Evolutionary conservation across 1,284 basidiomycete species (phyloP), one percentile per base, ranked within the genome.

Genomic region (Tylopilus sp.): DNA sequence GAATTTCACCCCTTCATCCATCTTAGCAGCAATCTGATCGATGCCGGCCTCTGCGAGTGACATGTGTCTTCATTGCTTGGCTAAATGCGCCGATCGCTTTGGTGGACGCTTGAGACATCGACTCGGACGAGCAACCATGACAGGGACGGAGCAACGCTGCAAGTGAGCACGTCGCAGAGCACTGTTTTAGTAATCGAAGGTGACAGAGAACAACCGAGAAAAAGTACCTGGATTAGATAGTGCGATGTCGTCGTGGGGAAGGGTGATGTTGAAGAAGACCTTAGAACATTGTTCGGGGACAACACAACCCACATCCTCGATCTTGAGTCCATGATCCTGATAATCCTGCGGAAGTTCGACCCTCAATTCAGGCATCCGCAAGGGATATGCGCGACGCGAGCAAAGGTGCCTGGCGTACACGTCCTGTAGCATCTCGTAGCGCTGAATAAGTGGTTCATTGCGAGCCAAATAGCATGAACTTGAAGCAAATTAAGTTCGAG

Each of bases 181-280:
- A 18, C n/a, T n/a, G 55, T 44, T 62, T 73, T 58, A 65, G n/a
- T 22, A 24, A 49, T 24, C 13, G 10, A 49, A 1, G n/a, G 47
- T 24, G 47, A 56, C 5, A 32, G 26, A 2, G 53, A 60, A 36
- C 58, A 53, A 60, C 63, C n/a, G 51, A 55, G 61, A 33, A 57
- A n/a, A 62, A 68, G 66, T 67, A 89, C 89, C 83, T 93, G 96
- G 53, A 99, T 95, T 58, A 99, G 90, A 78, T 99, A 99, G 80
- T 99, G 95, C 6, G 95, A 97, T 1, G 96, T 98, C 5, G 95
- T 97, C n/a, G 97, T 97, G 47, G 99, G 91, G 9, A 99, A n/a
- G n/a, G n/a, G n/a, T n/a, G n/a, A n/a, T n/a, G n/a, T n/a, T n/a
- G n/a, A n/a, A n/a, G n/a, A n/a, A n/a, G n/a, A n/a, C n/a, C n/a